Conservation (phyloP, 176 grass and related monocot species). For the Triticum dicoccoides region DNA sequence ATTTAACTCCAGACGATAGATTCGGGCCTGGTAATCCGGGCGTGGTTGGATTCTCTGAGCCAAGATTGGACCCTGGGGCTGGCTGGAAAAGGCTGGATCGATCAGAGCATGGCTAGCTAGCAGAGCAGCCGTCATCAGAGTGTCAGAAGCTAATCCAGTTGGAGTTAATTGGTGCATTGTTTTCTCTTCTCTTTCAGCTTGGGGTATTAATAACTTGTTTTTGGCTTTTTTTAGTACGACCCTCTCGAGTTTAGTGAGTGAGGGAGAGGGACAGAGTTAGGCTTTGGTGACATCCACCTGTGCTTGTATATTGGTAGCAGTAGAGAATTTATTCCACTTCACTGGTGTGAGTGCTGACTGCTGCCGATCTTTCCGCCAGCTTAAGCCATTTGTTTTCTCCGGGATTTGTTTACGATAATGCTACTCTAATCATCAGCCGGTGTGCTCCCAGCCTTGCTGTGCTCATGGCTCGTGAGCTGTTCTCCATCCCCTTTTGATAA, state of each 20-base stretch:
- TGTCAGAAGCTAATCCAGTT: constrained; percentile 32
- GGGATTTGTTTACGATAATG: background rate
- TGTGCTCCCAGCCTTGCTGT: background rate
- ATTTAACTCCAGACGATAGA: background rate
- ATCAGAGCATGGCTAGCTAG: background rate
- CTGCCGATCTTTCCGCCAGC: background rate
- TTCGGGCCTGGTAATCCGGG: background rate
- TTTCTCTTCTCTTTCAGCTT: background rate
- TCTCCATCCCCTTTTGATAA: background rate
- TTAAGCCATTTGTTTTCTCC: background rate
- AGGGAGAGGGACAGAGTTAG: background rate
- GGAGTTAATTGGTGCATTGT: background rate
- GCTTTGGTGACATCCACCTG: constrained; percentile 14
- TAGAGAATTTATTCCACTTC: constrained; percentile 7
- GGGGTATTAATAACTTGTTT: background rate
- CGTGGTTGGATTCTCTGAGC: constrained; percentile 3
- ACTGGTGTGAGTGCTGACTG: background rate
- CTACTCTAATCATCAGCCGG: background rate
- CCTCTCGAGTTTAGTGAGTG: background rate
- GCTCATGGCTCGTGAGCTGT: background rate
- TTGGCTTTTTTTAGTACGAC: background rate
- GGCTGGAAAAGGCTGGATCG: background rate
- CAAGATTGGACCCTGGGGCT: constrained; percentile 25
- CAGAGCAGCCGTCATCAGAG: constrained; percentile 12
- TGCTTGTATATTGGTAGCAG: background rate